These are phyloP conservation scores for Citrus unshiu DNA, from an alignment of 345 rosid species.

Conservation along the genomic window DNA sequence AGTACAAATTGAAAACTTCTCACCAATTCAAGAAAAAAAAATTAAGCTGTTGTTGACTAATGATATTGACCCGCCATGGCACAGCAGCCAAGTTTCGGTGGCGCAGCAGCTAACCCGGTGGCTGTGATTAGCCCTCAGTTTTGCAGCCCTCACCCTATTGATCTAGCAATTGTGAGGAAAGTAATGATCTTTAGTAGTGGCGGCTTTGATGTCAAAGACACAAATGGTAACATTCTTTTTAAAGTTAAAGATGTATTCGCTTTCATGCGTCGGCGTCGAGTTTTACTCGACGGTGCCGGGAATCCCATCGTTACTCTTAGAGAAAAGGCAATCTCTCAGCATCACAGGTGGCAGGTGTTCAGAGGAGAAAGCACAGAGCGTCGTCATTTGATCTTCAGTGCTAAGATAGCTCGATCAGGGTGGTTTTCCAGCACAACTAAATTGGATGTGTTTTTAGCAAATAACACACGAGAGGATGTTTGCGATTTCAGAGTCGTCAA, in stretches of 20 bases:
- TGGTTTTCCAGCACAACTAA: not conserved
- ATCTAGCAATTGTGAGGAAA: slow-evolving; percentile 35
- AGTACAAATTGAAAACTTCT: no score
- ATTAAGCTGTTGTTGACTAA: no score
- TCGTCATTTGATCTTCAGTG: slow-evolving; percentile 15
- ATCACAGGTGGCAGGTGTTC: slow-evolving; percentile 17
- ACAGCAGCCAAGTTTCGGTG: not conserved
- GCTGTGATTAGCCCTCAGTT: slow-evolving; percentile 19
- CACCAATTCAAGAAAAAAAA: no score
- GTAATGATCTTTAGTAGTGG: slow-evolving; percentile 29
- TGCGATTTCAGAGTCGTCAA: slow-evolving; percentile 19
- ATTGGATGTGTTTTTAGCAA: slow-evolving; percentile 17
- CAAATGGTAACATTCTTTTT: slow-evolving; percentile 33
- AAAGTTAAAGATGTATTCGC: slow-evolving; percentile 24
- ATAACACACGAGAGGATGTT: slow-evolving; percentile 7
- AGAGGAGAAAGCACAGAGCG: slow-evolving; percentile 25
- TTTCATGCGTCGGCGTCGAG: slow-evolving; percentile 17
- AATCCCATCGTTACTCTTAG: slow-evolving; percentile 27
- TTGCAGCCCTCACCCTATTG: slow-evolving; percentile 31
- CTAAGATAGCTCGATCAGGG: slow-evolving; percentile 1
- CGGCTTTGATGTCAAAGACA: slow-evolving; percentile 34
- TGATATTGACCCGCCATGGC: not conserved
- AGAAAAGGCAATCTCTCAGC: slow-evolving; percentile 30
- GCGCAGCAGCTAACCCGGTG: no score
- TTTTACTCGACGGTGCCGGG: slow-evolving; percentile 28